A percentile compares a stretch with the other conserved stretches of the same genome.
Conservation (phyloP, 192 early-diverging fungal species). For the Dissophora ornata region DNA sequence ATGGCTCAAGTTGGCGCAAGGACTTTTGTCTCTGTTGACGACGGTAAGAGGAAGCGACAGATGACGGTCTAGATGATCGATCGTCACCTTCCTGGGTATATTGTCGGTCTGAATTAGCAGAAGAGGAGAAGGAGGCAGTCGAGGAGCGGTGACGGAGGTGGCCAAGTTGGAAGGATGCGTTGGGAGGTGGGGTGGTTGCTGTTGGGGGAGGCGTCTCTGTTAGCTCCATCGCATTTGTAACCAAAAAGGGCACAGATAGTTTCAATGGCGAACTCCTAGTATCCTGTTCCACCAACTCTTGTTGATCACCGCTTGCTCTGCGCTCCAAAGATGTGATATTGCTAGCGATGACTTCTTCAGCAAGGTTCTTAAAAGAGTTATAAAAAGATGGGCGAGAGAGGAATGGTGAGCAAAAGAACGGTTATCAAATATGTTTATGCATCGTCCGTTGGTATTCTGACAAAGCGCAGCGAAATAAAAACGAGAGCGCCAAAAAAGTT, state of each 20-base stretch:
- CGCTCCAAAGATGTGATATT: conserved; percentile 8
- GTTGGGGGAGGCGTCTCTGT: conserved; percentile 33
- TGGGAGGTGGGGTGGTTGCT: conserved; percentile 31
- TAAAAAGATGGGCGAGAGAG: neutral
- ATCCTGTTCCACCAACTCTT: neutral
- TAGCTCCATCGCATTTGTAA: neutral
- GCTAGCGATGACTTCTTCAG: conserved; percentile 41
- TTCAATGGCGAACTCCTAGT: conserved; percentile 1
- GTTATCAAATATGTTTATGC: neutral
- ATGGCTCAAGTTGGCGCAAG: conserved; percentile 38
- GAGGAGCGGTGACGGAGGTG: conserved; percentile 34
- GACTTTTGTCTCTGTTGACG: conserved; percentile 21
- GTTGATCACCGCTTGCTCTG: neutral
- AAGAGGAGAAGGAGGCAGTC: conserved; percentile 12
- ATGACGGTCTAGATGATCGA: conserved; percentile 23
- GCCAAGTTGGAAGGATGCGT: conserved; percentile 19
- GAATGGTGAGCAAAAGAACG: neutral
- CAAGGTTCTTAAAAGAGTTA: conserved; percentile 22
- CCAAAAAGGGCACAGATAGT: conserved; percentile 6
- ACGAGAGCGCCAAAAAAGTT: too few species aligned
- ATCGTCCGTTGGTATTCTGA: too few species aligned
- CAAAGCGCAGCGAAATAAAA: too few species aligned
- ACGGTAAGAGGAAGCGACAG: conserved; percentile 28
- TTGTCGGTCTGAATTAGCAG: conserved; percentile 29
- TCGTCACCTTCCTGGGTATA: conserved; percentile 45